Percentiles rank a stretch among this genome's conserved stretches.
Evolutionary conservation across 306 rosid species (phyloP).

Genomic region (Mimosa pudica): DNA sequence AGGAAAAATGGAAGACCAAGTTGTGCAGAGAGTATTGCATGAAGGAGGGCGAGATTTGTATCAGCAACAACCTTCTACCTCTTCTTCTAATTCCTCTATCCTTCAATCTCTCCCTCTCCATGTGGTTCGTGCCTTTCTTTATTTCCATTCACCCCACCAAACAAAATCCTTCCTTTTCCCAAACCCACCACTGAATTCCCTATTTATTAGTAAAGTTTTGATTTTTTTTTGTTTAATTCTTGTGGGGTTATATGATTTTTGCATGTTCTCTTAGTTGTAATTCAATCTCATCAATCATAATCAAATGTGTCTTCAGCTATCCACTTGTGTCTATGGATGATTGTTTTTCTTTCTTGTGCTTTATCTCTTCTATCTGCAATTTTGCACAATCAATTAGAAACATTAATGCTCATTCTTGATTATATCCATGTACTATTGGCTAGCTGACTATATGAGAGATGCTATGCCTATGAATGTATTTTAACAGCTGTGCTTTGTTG

Average conservation of each 20-base stretch:
- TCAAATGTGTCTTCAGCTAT: not conserved
- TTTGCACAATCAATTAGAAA: not conserved
- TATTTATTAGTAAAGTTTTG: not conserved
- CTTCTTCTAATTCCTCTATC: slow-evolving; percentile 79
- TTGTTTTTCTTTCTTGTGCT: not conserved
- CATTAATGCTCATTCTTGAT: not conserved
- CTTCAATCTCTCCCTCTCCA: slow-evolving; percentile 99
- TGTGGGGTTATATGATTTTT: not conserved
- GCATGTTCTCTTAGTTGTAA: not conserved
- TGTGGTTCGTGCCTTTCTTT: slow-evolving; percentile 54
- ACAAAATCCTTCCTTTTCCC: not conserved
- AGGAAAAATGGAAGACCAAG: slow-evolving; percentile 72
- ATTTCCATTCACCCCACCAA: not conserved
- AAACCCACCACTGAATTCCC: slow-evolving; percentile 7
- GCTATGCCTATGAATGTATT: not conserved
- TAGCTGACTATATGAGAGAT: not conserved
- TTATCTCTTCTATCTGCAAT: not conserved
- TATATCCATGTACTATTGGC: not conserved
- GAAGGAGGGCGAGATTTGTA: slow-evolving; percentile 96
- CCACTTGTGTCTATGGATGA: not conserved
- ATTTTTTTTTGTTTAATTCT: not conserved
- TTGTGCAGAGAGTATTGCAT: slow-evolving; percentile 95
- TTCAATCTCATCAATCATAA: not conserved
- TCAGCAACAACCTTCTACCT: slow-evolving; percentile 90
- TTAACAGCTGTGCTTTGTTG: too few species aligned